Evolutionary conservation across 441 rosid species (phyloP), one percentile per base, ranked within the genome.

Genomic region (Syzygium syzygioides): DNA sequence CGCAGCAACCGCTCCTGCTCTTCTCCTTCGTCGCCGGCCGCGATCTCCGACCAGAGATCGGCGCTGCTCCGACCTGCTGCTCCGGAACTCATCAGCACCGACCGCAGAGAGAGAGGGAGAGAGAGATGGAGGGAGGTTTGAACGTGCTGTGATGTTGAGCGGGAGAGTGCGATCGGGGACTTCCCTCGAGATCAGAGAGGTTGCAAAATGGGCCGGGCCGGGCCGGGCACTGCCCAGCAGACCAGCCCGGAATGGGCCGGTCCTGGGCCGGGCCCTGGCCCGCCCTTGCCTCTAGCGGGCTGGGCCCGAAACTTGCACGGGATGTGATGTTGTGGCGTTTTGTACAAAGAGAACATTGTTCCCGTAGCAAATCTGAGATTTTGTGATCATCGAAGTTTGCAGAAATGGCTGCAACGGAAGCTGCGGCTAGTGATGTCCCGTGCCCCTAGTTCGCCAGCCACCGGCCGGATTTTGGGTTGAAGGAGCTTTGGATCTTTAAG

Each of bases 31-130:
- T 92, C 93, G 9, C 93, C 90, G 54, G 91, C 90, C 26, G 90
- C 79, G 83, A 96, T 92, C 86, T 94, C 94, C 66, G 95, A 92
- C 99, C 98, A 95, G 86, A 93, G 90, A 90, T 92, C 94, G 84
- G 54, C 89, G 48, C 52, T 68, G 41, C 53, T 64, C 12, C 41
- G 88, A 28, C 88, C 94, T 85, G 89, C 71, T 85, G 80, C 76
- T 41, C 18, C 53, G 18, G 83, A 26, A 41, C 28, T 41, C 83
- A 76, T 76, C 53, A 0, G 83, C 52, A 14, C 83, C 23, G 86
- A 68, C 14, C 84, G 59, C 91, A 86, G 37, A 45, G 76, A 37
- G 37, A 6, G 12, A 50, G 25, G 18, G 25, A 23, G 54, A 25
- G 80, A 6, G 23, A 8, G 80, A 34, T 10, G 0, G 26, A 55